Conservation (phyloP, 2,329 filamentous ascomycete species). For the Curvularia eragrostidis region DNA sequence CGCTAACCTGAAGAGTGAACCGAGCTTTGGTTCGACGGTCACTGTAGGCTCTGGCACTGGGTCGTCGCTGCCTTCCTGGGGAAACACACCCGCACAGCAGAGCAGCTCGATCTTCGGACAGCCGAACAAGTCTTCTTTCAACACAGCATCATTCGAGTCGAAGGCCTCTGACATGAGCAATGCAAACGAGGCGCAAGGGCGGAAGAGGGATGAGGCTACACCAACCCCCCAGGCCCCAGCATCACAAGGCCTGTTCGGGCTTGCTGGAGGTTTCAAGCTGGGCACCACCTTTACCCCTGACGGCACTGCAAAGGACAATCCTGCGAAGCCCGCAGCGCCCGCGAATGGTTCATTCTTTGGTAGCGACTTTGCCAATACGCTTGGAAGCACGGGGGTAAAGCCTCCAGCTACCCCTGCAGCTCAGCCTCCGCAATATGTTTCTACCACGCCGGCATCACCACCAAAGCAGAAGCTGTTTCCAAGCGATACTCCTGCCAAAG, state of each 20-base stretch:
- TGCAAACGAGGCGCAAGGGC: constrained; percentile 28
- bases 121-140: constrained; percentile 39
- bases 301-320: constrained; percentile 65
- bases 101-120: constrained; percentile 38
- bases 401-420: constrained; percentile 50
- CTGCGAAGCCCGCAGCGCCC: constrained; percentile 57
- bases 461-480: constrained; percentile 34
- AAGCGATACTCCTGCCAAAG: constrained; percentile 26
- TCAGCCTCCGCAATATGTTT: constrained; percentile 45
- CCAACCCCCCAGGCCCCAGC: constrained; percentile 42
- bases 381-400: constrained; percentile 54
- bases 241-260: constrained; percentile 42
- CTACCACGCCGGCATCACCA: constrained; percentile 47
- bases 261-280: constrained; percentile 65
- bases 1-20: constrained; percentile 37
- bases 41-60: constrained; percentile 46
- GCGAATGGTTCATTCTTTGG: constrained; percentile 64
- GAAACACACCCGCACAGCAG: constrained; percentile 41
- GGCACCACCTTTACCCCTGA: constrained; percentile 72
- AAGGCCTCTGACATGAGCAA: constrained; percentile 42
- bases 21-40: constrained; percentile 53
- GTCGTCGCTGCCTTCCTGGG: constrained; percentile 44
- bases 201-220: constrained; percentile 45
- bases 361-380: constrained; percentile 65
- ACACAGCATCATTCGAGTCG: constrained; percentile 38